phyloP scores from a whole-genome alignment of 1,284 basidiomycete genomes.

The Malassezia equina region DNA sequence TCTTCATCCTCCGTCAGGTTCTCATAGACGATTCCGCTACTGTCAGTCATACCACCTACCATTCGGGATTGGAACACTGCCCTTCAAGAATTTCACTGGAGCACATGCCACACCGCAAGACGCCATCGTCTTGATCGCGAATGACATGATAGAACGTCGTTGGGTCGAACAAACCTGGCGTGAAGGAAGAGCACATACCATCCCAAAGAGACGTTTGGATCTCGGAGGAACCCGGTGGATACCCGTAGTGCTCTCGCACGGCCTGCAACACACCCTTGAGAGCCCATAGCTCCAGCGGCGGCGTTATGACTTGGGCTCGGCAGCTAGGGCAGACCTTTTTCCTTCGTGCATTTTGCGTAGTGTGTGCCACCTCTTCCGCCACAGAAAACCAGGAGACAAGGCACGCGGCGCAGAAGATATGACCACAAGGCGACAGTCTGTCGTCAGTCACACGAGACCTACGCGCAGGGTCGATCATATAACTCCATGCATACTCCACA shows the following conservation, averaged over 20 bases:
- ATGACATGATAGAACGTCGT: constrained; percentile 24
- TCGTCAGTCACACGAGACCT: constrained; percentile 1
- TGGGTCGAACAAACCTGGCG: constrained; percentile 9
- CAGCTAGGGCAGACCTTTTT: constrained; percentile 43
- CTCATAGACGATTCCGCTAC: constrained; percentile 12
- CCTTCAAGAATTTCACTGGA: constrained; percentile 36
- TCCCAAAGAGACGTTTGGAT: constrained; percentile 11
- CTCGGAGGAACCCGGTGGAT: background rate
- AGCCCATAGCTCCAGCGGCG: constrained; percentile 35
- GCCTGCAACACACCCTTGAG: constrained; percentile 33
- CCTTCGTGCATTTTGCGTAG: constrained; percentile 17
- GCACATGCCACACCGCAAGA: constrained; percentile 36
- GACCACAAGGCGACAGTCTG: constrained; percentile 38
- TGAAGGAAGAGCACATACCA: background rate
- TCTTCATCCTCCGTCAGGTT: constrained; percentile 11
- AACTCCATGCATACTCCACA: constrained; percentile 17
- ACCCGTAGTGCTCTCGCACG: constrained; percentile 19
- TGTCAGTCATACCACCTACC: constrained; percentile 19
- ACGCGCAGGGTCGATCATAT: constrained; percentile 14
- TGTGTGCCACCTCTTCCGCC: constrained; percentile 21
- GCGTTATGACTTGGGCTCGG: constrained; percentile 29
- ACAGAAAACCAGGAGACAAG: constrained; percentile 39
- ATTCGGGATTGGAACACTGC: constrained; percentile 28
- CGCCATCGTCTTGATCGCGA: constrained; percentile 34
- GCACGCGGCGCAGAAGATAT: constrained; percentile 41